Percentiles rank a stretch among this genome's conserved stretches.
These are phyloP conservation scores for Hymenochaete sp. DNA, from an alignment of 1,284 basidiomycete species.

Conservation along the genomic window DNA sequence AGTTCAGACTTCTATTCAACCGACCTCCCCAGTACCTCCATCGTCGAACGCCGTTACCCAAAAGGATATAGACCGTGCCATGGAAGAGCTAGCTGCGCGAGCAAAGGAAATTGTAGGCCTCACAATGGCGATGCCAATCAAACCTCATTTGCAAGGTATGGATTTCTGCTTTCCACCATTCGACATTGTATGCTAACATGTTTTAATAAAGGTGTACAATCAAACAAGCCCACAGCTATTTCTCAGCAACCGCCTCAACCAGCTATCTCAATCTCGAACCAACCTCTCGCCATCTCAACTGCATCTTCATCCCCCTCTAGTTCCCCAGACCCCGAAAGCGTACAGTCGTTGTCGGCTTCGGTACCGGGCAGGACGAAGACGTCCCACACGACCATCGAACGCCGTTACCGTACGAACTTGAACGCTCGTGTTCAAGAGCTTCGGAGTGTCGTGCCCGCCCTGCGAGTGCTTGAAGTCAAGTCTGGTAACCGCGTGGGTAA, in stretches of 20 bases:
- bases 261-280: constrained; percentile 29
- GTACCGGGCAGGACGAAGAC: constrained; percentile 56
- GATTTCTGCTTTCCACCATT: neutral
- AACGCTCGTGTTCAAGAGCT: constrained; percentile 83
- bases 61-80: neutral
- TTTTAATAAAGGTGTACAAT: too few species aligned
- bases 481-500: constrained; percentile 42
- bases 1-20: neutral
- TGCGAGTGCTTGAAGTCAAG: constrained; percentile 49
- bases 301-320: constrained; percentile 28
- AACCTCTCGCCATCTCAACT: constrained; percentile 25
- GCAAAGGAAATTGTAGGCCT: constrained; percentile 16
- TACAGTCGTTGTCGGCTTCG: constrained; percentile 17
- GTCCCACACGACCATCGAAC: constrained; percentile 87
- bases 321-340: constrained; percentile 24
- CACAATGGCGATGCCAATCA: constrained; percentile 10
- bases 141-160: too few species aligned
- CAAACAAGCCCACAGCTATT: constrained; percentile 16
- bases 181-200: too few species aligned
- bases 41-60: neutral
- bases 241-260: constrained; percentile 19
- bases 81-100: constrained; percentile 13
- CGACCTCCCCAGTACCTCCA: neutral
- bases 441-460: constrained; percentile 73
- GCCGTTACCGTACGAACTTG: constrained; percentile 82